Evolutionary conservation across 306 rosid genomes (phyloP), one percentile per base, ranked within the genome.

Genomic region (Cicer pinnatifidum): DNA sequence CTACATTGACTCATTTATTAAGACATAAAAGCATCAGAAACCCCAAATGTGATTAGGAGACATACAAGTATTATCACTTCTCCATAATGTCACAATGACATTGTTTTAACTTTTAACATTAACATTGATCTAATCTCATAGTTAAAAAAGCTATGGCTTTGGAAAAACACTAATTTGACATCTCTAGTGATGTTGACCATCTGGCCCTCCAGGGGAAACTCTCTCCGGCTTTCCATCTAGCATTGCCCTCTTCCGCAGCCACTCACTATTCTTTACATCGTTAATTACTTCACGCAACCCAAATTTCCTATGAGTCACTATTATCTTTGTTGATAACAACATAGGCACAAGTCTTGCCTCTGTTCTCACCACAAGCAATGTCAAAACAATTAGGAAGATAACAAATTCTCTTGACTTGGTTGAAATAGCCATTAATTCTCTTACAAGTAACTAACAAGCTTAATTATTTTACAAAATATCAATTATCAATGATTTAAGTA

Each of bases 131-230:
- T 54, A 2, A 17, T 54, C 35, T 54, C 63, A 57, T 23, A 5
- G 16, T 58, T 39, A 58, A 23, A 58, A 58, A 58, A 23, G 41
- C 39, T 23, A 59, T 59, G 46, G 44, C 43, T 63, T 37, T 37
- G 13, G 41, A 62, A 39, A 47, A 57, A 20, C 10, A 41, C 10
- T 9, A 8, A 37, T 37, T 17, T 46, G 50, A 9, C 6, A 13
- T 40, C 11, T 35, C 75, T 80, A 88, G 79, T 86, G 87, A 82
- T 88, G 92, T 16, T 84, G 78, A 38, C 82, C 80, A 69, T 85
- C 86, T 16, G 92, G 92, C n/a, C 92, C 90, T 15, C 66, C 78
- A 20, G 86, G 86, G 3, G 83, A 83, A 28, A 79, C 40, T 41
- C 86, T 75, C 20, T 78, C 71, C 9, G 80, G 6, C 52, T 6